A percentile compares a stretch with the other conserved stretches of the same genome.
Conservation (phyloP, 2,329 filamentous ascomycete species). For the Colletotrichum melonis region DNA sequence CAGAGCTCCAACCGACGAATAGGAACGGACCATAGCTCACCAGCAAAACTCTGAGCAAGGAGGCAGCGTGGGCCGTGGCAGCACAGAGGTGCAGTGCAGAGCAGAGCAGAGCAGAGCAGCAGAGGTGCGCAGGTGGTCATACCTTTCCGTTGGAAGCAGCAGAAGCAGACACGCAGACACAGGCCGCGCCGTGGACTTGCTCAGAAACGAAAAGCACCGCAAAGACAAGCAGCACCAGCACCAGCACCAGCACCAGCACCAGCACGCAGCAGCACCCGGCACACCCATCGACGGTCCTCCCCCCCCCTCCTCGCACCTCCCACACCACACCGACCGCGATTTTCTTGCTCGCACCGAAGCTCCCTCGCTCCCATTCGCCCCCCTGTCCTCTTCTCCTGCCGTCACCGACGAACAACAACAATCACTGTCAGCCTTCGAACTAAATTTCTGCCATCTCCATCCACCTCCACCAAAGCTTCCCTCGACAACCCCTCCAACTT, state of each 20-base stretch:
- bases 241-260: constrained; percentile 13
- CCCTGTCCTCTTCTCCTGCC: constrained; percentile 27
- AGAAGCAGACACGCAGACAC: neutral
- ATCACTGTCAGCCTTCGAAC: constrained; percentile 29
- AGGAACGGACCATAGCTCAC: constrained; percentile 10
- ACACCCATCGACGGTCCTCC: neutral
- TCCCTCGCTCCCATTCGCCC: constrained; percentile 33
- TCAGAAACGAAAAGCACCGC: constrained; percentile 10
- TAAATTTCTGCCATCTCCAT: constrained; percentile 37
- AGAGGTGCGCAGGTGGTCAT: neutral
- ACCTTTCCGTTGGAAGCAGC: neutral
- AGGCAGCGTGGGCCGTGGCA: neutral
- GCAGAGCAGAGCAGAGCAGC: neutral
- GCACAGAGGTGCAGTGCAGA: neutral
- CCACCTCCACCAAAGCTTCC: constrained; percentile 35
- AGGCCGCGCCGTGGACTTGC: constrained; percentile 6
- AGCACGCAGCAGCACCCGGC: neutral
- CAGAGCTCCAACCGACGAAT: constrained; percentile 26
- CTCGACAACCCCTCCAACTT: constrained; percentile 33
- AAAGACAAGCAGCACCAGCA: constrained; percentile 5
- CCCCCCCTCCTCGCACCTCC: constrained; percentile 11
- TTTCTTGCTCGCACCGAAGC: constrained; percentile 11
- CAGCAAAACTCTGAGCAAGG: constrained; percentile 28
- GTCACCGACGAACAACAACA: constrained; percentile 37
- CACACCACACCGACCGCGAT: constrained; percentile 18